These are phyloP conservation scores for Penicillium samsonianum DNA, from an alignment of 495 filamentous ascomycete genomes.

Conservation along the genomic window DNA sequence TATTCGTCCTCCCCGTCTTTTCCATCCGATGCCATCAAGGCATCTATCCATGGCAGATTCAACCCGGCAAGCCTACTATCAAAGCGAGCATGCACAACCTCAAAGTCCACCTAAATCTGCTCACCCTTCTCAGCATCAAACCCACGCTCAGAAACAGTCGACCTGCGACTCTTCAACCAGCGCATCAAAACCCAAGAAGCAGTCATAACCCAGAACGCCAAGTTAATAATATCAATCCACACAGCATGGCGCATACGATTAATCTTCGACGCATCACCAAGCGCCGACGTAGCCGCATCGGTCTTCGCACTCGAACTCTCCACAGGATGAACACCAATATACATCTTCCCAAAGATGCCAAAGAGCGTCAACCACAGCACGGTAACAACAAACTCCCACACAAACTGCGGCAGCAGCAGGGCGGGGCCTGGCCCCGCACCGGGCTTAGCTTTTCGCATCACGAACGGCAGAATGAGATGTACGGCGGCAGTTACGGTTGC, in stretches of 20 bases:
- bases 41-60: not conserved
- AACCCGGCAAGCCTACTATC: not conserved
- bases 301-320: constrained; percentile 45
- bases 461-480: constrained; percentile 58
- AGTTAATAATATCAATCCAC: constrained; percentile 76
- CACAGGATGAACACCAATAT: constrained; percentile 64
- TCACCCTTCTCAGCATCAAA: constrained; percentile 25
- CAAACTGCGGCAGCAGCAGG: constrained; percentile 50
- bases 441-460: constrained; percentile 43
- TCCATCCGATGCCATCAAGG: constrained; percentile 1
- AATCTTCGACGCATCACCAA: constrained; percentile 42
- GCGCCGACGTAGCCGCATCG: not conserved
- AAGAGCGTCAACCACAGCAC: constrained; percentile 80
- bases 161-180: constrained; percentile 37
- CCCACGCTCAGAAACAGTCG: constrained; percentile 2
- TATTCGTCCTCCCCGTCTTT: not conserved
- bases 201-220: constrained; percentile 70
- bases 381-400: constrained; percentile 68
- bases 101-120: constrained; percentile 6
- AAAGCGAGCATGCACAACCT: not conserved
- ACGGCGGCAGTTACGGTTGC: constrained; percentile 61
- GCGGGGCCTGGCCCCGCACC: constrained; percentile 1
- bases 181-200: constrained; percentile 43
- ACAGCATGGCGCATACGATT: constrained; percentile 82
- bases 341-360: constrained; percentile 78